Percentiles rank a stretch among this genome's conserved stretches.
These are phyloP conservation scores for Leptographium radiaticola DNA, from an alignment of 2,329 filamentous ascomycete species.

Conservation along the genomic window DNA sequence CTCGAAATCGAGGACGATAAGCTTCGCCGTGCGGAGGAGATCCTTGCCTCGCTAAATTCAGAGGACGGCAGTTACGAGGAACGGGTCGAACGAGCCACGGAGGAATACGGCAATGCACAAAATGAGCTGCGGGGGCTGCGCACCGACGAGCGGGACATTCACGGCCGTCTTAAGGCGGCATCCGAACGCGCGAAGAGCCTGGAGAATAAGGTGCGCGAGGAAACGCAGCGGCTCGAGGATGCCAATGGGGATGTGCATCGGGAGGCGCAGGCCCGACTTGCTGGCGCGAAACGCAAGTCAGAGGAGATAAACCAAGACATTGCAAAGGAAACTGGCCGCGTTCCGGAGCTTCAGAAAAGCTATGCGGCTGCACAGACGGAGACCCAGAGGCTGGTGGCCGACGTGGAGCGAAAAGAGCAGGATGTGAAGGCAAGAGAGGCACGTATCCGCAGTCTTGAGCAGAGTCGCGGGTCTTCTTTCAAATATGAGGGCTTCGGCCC, in stretches of 20 bases:
- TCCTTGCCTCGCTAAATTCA: constrained; percentile 27
- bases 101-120: constrained; percentile 27
- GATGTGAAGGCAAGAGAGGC: constrained; percentile 42
- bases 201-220: constrained; percentile 36
- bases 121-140: constrained; percentile 26
- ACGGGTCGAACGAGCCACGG: constrained; percentile 32
- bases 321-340: constrained; percentile 16
- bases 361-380: constrained; percentile 19
- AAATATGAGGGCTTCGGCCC: constrained; percentile 44
- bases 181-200: constrained; percentile 31
- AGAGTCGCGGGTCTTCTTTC: constrained; percentile 40
- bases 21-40: constrained; percentile 23
- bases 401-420: constrained; percentile 30
- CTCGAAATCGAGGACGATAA: constrained; percentile 33
- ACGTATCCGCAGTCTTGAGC: constrained; percentile 36
- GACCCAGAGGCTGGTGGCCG: constrained; percentile 18
- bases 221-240: constrained; percentile 49
- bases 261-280: constrained; percentile 41
- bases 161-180: constrained; percentile 40
- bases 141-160: constrained; percentile 53
- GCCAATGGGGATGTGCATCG: constrained; percentile 53
- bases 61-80: constrained; percentile 35
- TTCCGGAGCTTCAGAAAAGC: constrained; percentile 19
- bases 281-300: constrained; percentile 39
- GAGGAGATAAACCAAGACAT: constrained; percentile 27